These are phyloP conservation scores for Nemania sp. DNA, from an alignment of 2,329 filamentous ascomycete genomes.

Conservation along the genomic window DNA sequence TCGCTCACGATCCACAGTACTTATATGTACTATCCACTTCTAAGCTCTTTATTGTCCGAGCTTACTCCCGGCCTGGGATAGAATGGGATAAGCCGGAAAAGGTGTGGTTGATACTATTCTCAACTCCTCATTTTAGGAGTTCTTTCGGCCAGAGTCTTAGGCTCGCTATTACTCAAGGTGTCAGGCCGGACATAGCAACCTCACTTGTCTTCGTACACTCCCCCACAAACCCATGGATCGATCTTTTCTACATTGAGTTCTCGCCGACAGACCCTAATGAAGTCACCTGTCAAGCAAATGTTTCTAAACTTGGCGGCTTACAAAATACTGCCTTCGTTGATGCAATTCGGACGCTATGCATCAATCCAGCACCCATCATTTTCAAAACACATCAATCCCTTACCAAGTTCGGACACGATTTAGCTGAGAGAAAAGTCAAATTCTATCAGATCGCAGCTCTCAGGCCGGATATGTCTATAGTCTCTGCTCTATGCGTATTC, in stretches of 20 bases:
- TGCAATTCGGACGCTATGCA: constrained; percentile 40
- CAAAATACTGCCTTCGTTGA: constrained; percentile 22
- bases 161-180: constrained; percentile 53
- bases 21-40: constrained; percentile 50
- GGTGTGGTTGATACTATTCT: constrained; percentile 54
- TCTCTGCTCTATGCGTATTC: constrained; percentile 52
- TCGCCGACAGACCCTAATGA: constrained; percentile 39
- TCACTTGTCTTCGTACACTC: constrained; percentile 48
- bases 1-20: constrained; percentile 47
- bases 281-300: constrained; percentile 45
- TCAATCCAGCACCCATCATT: constrained; percentile 46
- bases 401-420: constrained; percentile 40
- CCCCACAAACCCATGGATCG: constrained; percentile 42
- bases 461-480: constrained; percentile 57
- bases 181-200: constrained; percentile 31
- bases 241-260: constrained; percentile 46
- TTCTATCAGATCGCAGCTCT: constrained; percentile 63
- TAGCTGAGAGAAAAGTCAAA: constrained; percentile 52
- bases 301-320: constrained; percentile 32
- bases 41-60: constrained; percentile 47
- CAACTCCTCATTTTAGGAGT: constrained; percentile 59
- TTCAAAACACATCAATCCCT: constrained; percentile 24
- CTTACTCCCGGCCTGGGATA: constrained; percentile 37
- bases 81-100: constrained; percentile 41
- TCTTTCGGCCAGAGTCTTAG: constrained; percentile 54